These are phyloP conservation scores for Lichtheimia hyalospora DNA, from an alignment of 371 early-diverging fungal species.

Conservation along the genomic window DNA sequence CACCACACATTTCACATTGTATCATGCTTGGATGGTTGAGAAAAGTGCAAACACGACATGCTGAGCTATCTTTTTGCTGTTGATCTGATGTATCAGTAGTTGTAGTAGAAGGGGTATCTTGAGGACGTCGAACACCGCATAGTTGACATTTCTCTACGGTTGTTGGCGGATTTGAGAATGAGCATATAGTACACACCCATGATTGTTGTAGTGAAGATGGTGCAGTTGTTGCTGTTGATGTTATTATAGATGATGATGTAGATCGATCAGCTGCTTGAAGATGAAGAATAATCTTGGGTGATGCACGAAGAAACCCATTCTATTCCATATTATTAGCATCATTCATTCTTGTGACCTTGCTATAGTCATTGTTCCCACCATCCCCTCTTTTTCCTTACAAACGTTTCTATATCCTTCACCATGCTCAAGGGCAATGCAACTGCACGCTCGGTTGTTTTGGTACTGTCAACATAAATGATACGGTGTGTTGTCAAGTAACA, in stretches of 20 bases:
- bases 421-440: slow-evolving; percentile 53
- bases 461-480: slow-evolving; percentile 74
- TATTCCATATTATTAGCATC: slow-evolving; percentile 12
- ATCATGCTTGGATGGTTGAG: slow-evolving; percentile 80
- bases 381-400: slow-evolving; percentile 37
- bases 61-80: slow-evolving; percentile 20
- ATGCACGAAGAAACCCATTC: slow-evolving; percentile 67
- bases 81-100: slow-evolving; percentile 1
- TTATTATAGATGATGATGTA: not conserved
- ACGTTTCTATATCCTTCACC: slow-evolving; percentile 52
- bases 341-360: too few species aligned
- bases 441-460: slow-evolving; percentile 54
- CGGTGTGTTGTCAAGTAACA: slow-evolving; percentile 78
- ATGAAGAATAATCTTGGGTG: slow-evolving; percentile 62
- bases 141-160: slow-evolving; percentile 58
- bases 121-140: slow-evolving; percentile 66
- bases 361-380: too few species aligned
- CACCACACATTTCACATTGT: slow-evolving; percentile 80
- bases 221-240: slow-evolving; percentile 6
- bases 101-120: slow-evolving; percentile 1
- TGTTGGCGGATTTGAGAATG: slow-evolving; percentile 52
- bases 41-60: slow-evolving; percentile 80
- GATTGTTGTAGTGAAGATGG: slow-evolving; percentile 7
- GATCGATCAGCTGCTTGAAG: slow-evolving; percentile 17
- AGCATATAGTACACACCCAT: slow-evolving; percentile 84